A percentile compares a stretch with the other conserved stretches of the same genome.
These are phyloP conservation scores for Imleria badia DNA, from an alignment of 768 basidiomycete species.

Conservation along the genomic window DNA sequence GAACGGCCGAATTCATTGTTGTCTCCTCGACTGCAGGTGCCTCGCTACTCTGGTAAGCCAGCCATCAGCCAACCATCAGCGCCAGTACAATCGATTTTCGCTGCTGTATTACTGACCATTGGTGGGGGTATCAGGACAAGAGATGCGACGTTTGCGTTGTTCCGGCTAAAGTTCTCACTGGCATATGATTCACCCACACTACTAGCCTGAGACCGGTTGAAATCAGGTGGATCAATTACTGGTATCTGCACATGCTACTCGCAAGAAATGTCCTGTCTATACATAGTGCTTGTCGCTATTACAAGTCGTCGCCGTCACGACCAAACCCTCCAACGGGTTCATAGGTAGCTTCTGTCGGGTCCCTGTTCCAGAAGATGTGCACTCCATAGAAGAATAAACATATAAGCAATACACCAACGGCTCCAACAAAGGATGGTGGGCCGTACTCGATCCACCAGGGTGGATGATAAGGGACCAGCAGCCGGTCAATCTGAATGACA, in stretches of 20 bases:
- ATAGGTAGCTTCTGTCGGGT: constrained; percentile 83
- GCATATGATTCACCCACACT: constrained; percentile 32
- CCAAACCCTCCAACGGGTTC: constrained; percentile 86
- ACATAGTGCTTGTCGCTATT: constrained; percentile 15
- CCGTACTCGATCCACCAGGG: constrained; percentile 83
- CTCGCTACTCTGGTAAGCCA: constrained; percentile 24
- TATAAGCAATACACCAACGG: constrained; percentile 59
- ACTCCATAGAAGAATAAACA: constrained; percentile 74
- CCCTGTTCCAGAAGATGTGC: constrained; percentile 65
- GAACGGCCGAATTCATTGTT: constrained; percentile 31
- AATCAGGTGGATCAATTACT: neutral
- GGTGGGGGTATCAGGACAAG: constrained; percentile 15
- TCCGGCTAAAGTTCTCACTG: neutral
- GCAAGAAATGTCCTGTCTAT: constrained; percentile 20
- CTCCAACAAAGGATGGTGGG: constrained; percentile 60
- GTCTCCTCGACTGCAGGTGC: constrained; percentile 18
- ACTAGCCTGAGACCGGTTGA: neutral
- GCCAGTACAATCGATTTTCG: neutral
- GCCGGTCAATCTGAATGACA: constrained; percentile 81
- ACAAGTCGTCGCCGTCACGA: constrained; percentile 45
- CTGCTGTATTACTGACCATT: constrained; percentile 28
- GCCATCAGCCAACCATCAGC: constrained; percentile 14
- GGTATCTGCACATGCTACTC: constrained; percentile 6
- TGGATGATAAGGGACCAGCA: constrained; percentile 84
- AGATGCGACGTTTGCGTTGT: neutral